These are phyloP conservation scores for Adiantum capillusveneris DNA, from an alignment of 75 land plant genomes.

Conservation along the genomic window DNA sequence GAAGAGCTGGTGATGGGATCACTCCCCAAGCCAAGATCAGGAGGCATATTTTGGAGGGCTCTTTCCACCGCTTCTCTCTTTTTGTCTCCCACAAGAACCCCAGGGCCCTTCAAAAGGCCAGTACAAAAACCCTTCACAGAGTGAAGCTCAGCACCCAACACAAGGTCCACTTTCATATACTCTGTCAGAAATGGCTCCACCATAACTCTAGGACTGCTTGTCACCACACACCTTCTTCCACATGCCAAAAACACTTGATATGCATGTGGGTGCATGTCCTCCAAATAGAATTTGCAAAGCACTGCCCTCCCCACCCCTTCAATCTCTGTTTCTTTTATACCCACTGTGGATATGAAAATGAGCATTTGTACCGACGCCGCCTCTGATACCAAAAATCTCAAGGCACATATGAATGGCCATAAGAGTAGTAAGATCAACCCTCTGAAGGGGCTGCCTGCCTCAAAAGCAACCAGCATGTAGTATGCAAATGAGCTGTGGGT, in stretches of 20 bases:
- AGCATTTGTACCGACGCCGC: conserved; percentile 48
- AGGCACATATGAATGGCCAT: conserved; percentile 40
- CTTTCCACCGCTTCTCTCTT: conserved; percentile 39
- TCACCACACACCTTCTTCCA: conserved; percentile 51
- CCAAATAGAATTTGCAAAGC: conserved; percentile 60
- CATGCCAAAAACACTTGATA: conserved; percentile 59
- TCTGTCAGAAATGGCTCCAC: conserved; percentile 70
- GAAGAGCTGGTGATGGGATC: conserved; percentile 14
- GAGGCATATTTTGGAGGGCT: conserved; percentile 25
- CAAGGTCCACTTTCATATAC: conserved; percentile 42
- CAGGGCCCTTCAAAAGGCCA: conserved; percentile 44
- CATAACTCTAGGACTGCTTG: conserved; percentile 74
- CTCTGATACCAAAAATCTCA: conserved; percentile 59
- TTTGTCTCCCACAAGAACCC: conserved; percentile 57
- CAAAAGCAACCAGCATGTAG: conserved; percentile 66
- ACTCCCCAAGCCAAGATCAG: conserved; percentile 74
- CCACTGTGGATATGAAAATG: conserved; percentile 48
- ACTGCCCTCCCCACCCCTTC: conserved; percentile 69
- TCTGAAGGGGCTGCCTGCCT: conserved; percentile 51
- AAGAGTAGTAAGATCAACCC: conserved; percentile 40
- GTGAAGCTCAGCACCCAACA: conserved; percentile 58
- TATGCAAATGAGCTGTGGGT: conserved; percentile 70
- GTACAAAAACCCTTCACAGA: conserved; percentile 32
- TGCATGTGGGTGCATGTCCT: conserved; percentile 53
- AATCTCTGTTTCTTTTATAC: conserved; percentile 40